Evolutionary conservation across 2,329 filamentous ascomycete species (phyloP), one percentile per base, ranked within the genome.

Genomic region (Ascocoryne sarcoides): DNA sequence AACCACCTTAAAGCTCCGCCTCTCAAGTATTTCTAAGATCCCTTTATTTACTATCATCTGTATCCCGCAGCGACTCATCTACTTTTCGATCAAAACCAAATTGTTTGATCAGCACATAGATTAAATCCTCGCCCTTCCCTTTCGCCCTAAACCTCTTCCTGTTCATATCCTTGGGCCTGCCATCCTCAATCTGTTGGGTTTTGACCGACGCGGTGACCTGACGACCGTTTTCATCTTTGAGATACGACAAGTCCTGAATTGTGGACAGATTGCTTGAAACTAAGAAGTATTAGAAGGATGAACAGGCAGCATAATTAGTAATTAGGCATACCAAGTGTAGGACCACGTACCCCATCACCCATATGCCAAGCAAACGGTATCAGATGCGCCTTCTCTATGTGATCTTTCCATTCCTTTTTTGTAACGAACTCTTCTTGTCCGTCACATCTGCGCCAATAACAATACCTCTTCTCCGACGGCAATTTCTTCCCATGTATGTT

Each of bases 191-290:
- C 39, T 62, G 49, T 55, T 78, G 73, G 18, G 66, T 60, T n/a
- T 55, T 55, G 15, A 80, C 59, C 10, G 70, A 76, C 0, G 76
- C 75, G 4, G 76, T 81, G 23, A 80, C 67, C 56, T 79, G 74
- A 3, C 64, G 62, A 10, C 75, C 76, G 10, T 67, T 47, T 21
- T 60, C 52, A 39, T 76, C 70, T 37, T 70, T 68, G 0, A 79
- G 16, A 53, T 42, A 40, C 44, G 43, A 12, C 37, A 23, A 26
- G 32, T 43, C 10, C 31, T 20, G 10, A 19, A 33, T 31, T 34
- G 31, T 40, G 20, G 20, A 44, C 2, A n/a, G n/a, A n/a, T n/a
- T n/a, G n/a, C n/a, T n/a, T n/a, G n/a, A n/a, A n/a, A n/a, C n/a
- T n/a, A n/a, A n/a, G n/a, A n/a, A n/a, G n/a, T n/a, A n/a, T n/a